Evolutionary conservation across 2,329 filamentous ascomycete genomes (phyloP), one percentile per base, ranked within the genome.

Genomic region (Aspergillus proliferans): DNA sequence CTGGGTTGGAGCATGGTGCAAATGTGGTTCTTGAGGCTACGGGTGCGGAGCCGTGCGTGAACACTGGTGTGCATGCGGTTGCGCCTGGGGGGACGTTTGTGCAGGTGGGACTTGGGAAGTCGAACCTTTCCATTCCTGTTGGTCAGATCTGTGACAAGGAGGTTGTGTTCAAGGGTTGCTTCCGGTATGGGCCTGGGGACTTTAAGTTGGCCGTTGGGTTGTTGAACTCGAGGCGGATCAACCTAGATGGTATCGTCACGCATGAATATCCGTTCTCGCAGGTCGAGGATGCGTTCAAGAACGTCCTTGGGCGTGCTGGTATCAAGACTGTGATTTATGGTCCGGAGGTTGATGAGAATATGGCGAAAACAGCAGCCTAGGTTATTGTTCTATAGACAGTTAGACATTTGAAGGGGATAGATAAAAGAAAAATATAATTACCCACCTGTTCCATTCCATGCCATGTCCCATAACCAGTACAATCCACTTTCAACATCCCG

Each of bases 61-160:
- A 88, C 70, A 76, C 84, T 0, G 79, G 78, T 15, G 77, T 90
- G 57, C 82, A 88, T 70, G 76, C 77, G 14, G 78, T 88, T 22
- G 76, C 82, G 55, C 74, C 74, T 36, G 87, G 87, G 45, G 87
- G 87, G 22, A 83, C 78, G 8, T 90, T 87, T 60, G 83, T 92
- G 4, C 88, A 93, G 71, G 87, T 83, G 45, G 90, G 89, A 45
- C 91, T 95, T 86, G 91, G 91, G 61, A 86, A 85, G 65, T 67
- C 82, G 12, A 87, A 93, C 59, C 87, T 94, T 67, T 86, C 49
- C 1, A 7, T 61, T 18, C 59, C 59, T 68, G 24, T 94, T 91
- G 76, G 90, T 86, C 53, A 93, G 12, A 76, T 93, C 66, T 93
- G 88, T 65, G 78, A 84, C 48, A 95, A 95, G 73, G 91, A 95